Evolutionary conservation across 495 filamentous ascomycete genomes (phyloP), one percentile per base, ranked within the genome.

Genomic region (Aspergillus conjunctus): DNA sequence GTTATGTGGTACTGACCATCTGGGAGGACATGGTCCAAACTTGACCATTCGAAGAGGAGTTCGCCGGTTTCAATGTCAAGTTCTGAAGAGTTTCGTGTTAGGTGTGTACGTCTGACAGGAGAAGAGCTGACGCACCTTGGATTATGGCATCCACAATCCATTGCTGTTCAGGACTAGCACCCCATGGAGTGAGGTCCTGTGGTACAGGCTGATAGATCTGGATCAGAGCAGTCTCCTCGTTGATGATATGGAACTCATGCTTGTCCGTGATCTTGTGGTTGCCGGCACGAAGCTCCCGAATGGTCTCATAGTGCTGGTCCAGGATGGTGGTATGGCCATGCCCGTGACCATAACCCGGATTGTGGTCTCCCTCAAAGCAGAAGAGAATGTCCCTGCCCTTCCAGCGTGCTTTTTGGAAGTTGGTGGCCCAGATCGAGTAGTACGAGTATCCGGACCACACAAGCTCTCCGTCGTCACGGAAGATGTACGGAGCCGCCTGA

Each of bases 381-480:
- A 81, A 81, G 14, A 84, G 66, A 9, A 83, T 70, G 37, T 83
- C 80, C 52, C 80, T 72, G 41, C 81, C 81, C 59, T 75, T 76
- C 79, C 80, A 83, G 12, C 75, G 71, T 1, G 74, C 76, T 48
- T 64, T 68, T 53, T 77, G 74, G 66, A 76, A 79, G 48, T 79
- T 77, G 66, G 81, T 77, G 2, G 78, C 66, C 79, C 81, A 85
- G 67, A 82, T 81, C 43, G 77, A 79, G 60, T 79, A 82, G 65
- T 80, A 79, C 12, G 73, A 76, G 58, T 82, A 84, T 8, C 81
- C 81, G 21, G 80, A 83, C 82, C 81, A 85, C 39, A 85, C 70
- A 0, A 83, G 70, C 48, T 84, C 81, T 18, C 82, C 81, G 48
- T 81, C 70, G 63, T 81, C 77, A 7, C 76, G 77, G 62, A 84